Conservation (phyloP, 2,329 filamentous ascomycete species). For the Botryosphaeria dothidea region DNA sequence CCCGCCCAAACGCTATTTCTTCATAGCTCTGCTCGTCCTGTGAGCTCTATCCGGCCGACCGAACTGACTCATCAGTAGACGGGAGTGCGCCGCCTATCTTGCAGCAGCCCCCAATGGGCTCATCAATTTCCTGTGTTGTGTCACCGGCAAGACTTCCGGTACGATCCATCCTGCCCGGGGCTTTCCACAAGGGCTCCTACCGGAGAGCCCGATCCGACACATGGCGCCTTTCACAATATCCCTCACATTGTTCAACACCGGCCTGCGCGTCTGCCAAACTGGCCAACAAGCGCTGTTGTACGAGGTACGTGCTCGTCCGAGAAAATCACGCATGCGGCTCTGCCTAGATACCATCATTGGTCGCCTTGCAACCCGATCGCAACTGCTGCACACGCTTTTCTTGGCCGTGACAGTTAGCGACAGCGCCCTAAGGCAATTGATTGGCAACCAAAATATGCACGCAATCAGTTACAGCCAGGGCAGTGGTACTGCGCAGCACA, state of each 20-base stretch:
- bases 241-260: not conserved
- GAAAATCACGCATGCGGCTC: constrained; percentile 16
- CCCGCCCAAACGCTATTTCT: not conserved
- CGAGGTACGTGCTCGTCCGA: not conserved
- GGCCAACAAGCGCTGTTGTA: not conserved
- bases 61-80: constrained; percentile 1
- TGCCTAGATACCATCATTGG: not conserved
- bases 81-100: not conserved
- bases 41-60: constrained; percentile 10
- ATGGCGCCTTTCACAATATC: not conserved
- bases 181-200: not conserved
- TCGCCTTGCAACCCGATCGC: not conserved
- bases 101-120: not conserved
- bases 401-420: not conserved
- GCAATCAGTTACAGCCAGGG: not conserved
- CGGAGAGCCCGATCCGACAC: not conserved
- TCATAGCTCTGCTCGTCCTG: not conserved
- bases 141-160: constrained; percentile 2
- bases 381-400: not conserved
- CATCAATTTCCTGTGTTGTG: not conserved
- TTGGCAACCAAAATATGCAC: not conserved
- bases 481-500: not conserved
- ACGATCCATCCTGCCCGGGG: not conserved
- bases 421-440: not conserved
- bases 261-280: not conserved